Evolutionary conservation across 768 basidiomycete species (phyloP).

Genomic region (Leccinum imitatum): DNA sequence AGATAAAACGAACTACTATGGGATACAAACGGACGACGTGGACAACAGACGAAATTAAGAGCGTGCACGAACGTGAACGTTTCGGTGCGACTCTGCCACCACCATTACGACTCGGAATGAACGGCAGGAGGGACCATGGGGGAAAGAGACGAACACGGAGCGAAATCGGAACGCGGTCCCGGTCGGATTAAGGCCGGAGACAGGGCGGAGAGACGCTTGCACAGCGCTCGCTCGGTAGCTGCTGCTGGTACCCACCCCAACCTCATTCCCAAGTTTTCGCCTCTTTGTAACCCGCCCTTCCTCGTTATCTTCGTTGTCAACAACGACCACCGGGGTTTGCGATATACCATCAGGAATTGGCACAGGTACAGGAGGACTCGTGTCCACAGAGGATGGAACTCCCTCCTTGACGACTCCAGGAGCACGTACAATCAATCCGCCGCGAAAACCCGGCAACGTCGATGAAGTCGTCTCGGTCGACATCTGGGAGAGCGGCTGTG

Average conservation of each 20-base stretch:
- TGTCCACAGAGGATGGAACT: slow-evolving; percentile 17
- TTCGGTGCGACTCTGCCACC: no score
- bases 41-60: no score
- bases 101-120: no score
- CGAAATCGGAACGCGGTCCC: no score
- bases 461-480: not conserved
- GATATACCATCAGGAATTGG: slow-evolving; percentile 28
- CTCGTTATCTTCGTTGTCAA: slow-evolving; percentile 56
- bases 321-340: slow-evolving; percentile 55
- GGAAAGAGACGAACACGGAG: no score
- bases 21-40: no score
- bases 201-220: no score
- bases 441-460: slow-evolving; percentile 16
- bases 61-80: no score
- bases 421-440: not conserved
- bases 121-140: no score
- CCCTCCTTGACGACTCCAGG: slow-evolving; percentile 18
- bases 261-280: slow-evolving; percentile 36
- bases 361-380: slow-evolving; percentile 32
- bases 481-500: slow-evolving; percentile 4
- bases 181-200: no score
- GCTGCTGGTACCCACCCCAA: not conserved
- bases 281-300: slow-evolving; percentile 57
- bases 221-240: no score
- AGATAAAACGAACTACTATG: no score